Percentiles rank a stretch among this genome's conserved stretches.
Conservation (phyloP, 768 basidiomycete genomes). For the Boletus rufocinnamomeus region DNA sequence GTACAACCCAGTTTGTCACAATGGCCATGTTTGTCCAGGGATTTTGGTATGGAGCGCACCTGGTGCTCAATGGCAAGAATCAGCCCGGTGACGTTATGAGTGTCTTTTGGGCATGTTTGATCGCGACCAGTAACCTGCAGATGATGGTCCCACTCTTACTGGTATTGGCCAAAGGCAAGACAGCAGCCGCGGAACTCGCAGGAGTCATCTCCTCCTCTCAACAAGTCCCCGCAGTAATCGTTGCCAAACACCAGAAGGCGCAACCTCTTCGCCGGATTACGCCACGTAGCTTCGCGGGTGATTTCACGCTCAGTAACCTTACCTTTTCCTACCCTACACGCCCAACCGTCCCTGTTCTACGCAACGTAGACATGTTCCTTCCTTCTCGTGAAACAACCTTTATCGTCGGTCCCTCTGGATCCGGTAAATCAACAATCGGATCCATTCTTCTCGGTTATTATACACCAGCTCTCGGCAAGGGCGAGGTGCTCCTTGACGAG, state of each 20-base stretch:
- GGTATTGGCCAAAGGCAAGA: constrained; percentile 65
- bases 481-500: constrained; percentile 78
- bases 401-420: constrained; percentile 78
- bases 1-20: constrained; percentile 75
- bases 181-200: constrained; percentile 32
- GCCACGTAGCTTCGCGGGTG: constrained; percentile 67
- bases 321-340: constrained; percentile 77
- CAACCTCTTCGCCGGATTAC: constrained; percentile 60
- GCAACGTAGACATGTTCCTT: constrained; percentile 63
- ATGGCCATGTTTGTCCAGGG: constrained; percentile 95
- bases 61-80: constrained; percentile 77
- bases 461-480: constrained; percentile 48
- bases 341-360: constrained; percentile 58
- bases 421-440: constrained; percentile 74
- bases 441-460: constrained; percentile 75
- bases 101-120: constrained; percentile 97
- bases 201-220: constrained; percentile 34
- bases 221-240: constrained; percentile 35
- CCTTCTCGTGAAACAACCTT: constrained; percentile 75
- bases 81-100: constrained; percentile 83
- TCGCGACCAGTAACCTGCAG: constrained; percentile 86
- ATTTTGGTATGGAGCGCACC: constrained; percentile 92
- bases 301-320: constrained; percentile 61
- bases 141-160: constrained; percentile 84
- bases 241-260: constrained; percentile 15